Evolutionary conservation across 805 yeast genomes (phyloP).

Genomic region (Debaryomyces hansenii): DNA sequence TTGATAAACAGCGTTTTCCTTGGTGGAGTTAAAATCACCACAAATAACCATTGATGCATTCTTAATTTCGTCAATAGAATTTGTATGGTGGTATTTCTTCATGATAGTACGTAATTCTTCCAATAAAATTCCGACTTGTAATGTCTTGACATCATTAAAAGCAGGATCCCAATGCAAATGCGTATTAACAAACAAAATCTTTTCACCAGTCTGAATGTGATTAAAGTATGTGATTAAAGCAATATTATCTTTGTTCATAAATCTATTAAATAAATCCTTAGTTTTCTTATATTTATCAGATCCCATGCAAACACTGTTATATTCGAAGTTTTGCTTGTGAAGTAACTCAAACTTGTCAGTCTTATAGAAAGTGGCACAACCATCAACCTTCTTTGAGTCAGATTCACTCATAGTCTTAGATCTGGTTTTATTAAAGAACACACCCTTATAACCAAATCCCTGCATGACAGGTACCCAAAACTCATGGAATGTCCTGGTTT

Average conservation of each 20-base stretch:
- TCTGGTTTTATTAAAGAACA: conserved; percentile 85
- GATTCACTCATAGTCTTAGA: conserved; percentile 83
- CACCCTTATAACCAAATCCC: conserved; percentile 74
- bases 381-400: conserved; percentile 91
- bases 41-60: conserved; percentile 79
- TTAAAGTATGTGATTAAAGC: conserved; percentile 78
- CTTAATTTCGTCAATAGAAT: conserved; percentile 50
- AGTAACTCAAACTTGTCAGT: conserved; percentile 65
- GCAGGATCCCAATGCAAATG: conserved; percentile 99
- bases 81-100: conserved; percentile 47
- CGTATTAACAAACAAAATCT: conserved; percentile 77
- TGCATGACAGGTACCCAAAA: conserved; percentile 78
- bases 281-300: conserved; percentile 88
- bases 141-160: conserved; percentile 90
- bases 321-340: conserved; percentile 76
- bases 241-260: conserved; percentile 92
- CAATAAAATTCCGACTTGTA: conserved; percentile 88
- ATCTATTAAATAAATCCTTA: conserved; percentile 91
- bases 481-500: conserved; percentile 79
- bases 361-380: conserved; percentile 93
- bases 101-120: conserved; percentile 78
- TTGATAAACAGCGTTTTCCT: conserved; percentile 89
- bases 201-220: conserved; percentile 69
- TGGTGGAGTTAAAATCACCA: conserved; percentile 93
- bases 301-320: conserved; percentile 75